Evolutionary conservation across 371 early-diverging fungal species (phyloP).

Genomic region (Mucor sp.): DNA sequence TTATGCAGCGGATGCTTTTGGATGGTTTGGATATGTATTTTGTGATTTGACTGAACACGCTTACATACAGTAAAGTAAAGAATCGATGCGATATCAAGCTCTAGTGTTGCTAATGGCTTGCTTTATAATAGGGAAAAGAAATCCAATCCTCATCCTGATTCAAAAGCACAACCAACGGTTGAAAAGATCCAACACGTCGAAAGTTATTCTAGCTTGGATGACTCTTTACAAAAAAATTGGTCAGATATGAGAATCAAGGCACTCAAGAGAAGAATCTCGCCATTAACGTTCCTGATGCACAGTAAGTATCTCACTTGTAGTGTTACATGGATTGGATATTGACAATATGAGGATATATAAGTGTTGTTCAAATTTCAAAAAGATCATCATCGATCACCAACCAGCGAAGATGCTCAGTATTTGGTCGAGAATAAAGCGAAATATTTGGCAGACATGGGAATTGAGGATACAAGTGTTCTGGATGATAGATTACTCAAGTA

Average conservation of each 20-base stretch:
- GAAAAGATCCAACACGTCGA: constrained; percentile 39
- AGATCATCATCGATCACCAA: constrained; percentile 28
- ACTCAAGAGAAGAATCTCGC: constrained; percentile 48
- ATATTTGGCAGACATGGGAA: constrained; percentile 33
- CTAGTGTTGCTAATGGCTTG: not conserved
- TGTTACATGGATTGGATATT: not conserved
- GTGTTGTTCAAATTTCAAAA: constrained; percentile 40
- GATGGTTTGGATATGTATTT: constrained; percentile 84
- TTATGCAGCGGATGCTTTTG: constrained; percentile 71
- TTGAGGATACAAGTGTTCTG: constrained; percentile 40
- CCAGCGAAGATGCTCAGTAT: constrained; percentile 12
- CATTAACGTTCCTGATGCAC: constrained; percentile 53
- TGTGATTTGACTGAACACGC: constrained; percentile 74
- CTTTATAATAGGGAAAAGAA: constrained; percentile 16
- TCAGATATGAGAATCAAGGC: constrained; percentile 28
- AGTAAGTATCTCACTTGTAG: constrained; percentile 32
- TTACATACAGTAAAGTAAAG: constrained; percentile 61
- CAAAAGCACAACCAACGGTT: constrained; percentile 44
- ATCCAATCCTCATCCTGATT: constrained; percentile 13
- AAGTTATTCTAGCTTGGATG: constrained; percentile 47
- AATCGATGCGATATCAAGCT: not conserved
- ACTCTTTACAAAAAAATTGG: constrained; percentile 37
- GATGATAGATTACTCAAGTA: constrained; percentile 55
- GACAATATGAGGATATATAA: constrained; percentile 1
- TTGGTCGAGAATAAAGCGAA: constrained; percentile 25